Evolutionary conservation across 139 green algal genomes (phyloP).

Genomic region (Cymbomonas tetramitiformis): DNA sequence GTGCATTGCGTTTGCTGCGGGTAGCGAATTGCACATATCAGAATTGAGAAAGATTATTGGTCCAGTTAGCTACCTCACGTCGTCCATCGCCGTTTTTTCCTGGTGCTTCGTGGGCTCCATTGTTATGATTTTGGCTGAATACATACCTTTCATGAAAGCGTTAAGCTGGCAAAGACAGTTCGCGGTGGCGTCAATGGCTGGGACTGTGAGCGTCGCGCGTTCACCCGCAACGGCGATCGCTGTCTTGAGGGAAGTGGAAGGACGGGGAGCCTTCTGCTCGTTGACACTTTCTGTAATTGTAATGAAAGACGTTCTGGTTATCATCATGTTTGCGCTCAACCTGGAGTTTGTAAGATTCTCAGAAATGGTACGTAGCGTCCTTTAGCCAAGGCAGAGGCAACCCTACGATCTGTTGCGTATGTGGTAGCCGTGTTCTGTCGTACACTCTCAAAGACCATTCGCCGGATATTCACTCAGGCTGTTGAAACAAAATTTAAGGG

Average conservation of each 20-base stretch:
- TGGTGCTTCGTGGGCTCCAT: background rate
- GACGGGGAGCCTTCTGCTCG: constrained; percentile 54
- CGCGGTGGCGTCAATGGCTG: background rate
- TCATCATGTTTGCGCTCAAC: constrained; percentile 65
- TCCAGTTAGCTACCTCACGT: background rate
- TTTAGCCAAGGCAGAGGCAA: no score
- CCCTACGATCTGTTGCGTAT: no score
- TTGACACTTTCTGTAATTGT: constrained; percentile 70
- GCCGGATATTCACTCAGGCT: no score
- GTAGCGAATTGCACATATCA: background rate
- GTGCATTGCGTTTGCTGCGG: constrained; percentile 4
- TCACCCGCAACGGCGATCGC: constrained; percentile 53
- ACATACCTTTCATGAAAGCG: background rate
- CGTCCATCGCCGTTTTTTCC: background rate
- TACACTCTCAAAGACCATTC: no score
- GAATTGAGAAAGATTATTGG: background rate
- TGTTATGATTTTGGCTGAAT: background rate
- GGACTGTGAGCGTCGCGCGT: constrained; percentile 58
- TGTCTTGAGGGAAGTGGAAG: constrained; percentile 43
- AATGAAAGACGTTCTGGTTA: constrained; percentile 80
- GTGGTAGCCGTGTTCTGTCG: no score
- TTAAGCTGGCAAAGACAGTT: background rate
- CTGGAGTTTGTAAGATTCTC: constrained; percentile 55
- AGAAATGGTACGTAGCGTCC: no score
- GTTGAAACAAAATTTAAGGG: no score